Evolutionary conservation across 805 yeast genomes (phyloP).

Genomic region (Ogataea neopini): DNA sequence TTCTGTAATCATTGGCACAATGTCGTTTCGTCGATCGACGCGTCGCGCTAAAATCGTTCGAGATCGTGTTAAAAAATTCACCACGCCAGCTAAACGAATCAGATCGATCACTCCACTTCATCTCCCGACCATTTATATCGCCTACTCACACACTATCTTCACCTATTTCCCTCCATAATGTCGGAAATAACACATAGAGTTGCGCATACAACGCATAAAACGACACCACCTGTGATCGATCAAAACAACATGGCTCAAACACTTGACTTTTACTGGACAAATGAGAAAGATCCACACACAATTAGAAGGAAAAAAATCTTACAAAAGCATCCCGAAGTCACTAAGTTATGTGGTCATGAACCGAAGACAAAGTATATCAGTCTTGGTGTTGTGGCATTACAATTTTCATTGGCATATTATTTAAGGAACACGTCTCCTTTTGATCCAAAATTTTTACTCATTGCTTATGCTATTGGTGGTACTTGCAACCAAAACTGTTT

Average conservation of each 20-base stretch:
- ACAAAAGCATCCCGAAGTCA: conserved; percentile 74
- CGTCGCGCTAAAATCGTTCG: conserved; percentile 6
- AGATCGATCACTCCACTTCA: not conserved
- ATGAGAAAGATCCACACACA: conserved; percentile 78
- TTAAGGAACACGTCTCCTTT: conserved; percentile 57
- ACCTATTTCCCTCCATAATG: conserved; percentile 8
- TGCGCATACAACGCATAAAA: conserved; percentile 20
- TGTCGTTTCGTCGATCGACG: not conserved
- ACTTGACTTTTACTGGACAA: conserved; percentile 79
- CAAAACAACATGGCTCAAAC: conserved; percentile 17
- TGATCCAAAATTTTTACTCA: conserved; percentile 52
- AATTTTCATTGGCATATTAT: conserved; percentile 61
- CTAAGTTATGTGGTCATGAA: conserved; percentile 81
- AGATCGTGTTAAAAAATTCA: conserved; percentile 1
- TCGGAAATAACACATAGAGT: conserved; percentile 23
- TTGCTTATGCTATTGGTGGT: conserved; percentile 83
- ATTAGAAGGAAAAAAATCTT: conserved; percentile 71
- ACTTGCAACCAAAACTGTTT: conserved; percentile 83
- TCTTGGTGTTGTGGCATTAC: conserved; percentile 63
- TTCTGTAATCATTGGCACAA: too few species aligned
- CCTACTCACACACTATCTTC: not conserved
- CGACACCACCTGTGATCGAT: conserved; percentile 32
- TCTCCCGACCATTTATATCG: not conserved
- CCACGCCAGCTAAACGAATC: not conserved
- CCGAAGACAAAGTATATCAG: conserved; percentile 82